phyloP scores from a whole-genome alignment of 2,329 filamentous ascomycete genomes.

The Sarocladium brachiariae region DNA sequence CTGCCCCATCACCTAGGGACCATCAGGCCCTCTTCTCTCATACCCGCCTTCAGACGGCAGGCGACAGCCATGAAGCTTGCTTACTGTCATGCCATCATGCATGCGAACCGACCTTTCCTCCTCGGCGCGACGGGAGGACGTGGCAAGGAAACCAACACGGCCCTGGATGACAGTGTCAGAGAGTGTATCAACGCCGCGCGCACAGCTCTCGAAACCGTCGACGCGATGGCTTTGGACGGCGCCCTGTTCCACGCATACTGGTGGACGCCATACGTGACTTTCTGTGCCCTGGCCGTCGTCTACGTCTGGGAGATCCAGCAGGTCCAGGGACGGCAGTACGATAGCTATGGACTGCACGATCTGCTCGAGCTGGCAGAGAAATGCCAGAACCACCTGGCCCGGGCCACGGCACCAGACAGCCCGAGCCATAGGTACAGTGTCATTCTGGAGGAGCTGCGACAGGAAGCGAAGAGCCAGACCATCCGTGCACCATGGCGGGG shows the following conservation, averaged over 20 bases:
- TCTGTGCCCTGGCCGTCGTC: constrained; percentile 36
- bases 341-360: too few species aligned
- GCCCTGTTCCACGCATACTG: constrained; percentile 22
- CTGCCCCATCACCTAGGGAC: constrained; percentile 35
- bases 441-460: constrained; percentile 30
- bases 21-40: constrained; percentile 34
- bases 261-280: constrained; percentile 31
- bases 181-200: constrained; percentile 42
- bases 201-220: constrained; percentile 35
- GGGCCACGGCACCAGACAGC: constrained; percentile 29
- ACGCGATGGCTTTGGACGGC: constrained; percentile 30
- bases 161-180: constrained; percentile 21
- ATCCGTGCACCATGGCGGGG: constrained; percentile 3
- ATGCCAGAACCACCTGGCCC: constrained; percentile 33
- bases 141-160: constrained; percentile 2
- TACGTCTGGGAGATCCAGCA: constrained; percentile 38
- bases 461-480: constrained; percentile 18
- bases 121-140: constrained; percentile 25
- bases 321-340: too few species aligned
- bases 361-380: constrained; percentile 26
- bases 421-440: constrained; percentile 34
- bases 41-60: constrained; percentile 37
- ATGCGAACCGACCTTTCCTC: constrained; percentile 47
- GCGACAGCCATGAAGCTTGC: constrained; percentile 45
- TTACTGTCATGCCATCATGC: constrained; percentile 46